Evolutionary conservation across 2,329 filamentous ascomycete species (phyloP).

Genomic region (Nemania bipapillata): DNA sequence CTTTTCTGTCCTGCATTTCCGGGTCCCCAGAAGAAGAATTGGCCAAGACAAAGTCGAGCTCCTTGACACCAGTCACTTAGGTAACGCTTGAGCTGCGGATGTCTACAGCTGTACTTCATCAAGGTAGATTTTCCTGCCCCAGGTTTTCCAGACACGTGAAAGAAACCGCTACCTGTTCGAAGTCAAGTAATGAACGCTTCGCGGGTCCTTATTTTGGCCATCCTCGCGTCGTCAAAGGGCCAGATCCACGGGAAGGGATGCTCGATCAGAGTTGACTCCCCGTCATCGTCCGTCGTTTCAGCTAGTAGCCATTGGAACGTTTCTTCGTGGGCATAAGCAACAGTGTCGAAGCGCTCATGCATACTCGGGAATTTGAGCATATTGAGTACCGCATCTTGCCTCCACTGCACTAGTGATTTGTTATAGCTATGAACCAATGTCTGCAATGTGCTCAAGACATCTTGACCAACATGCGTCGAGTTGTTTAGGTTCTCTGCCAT

Average conservation of each 20-base stretch:
- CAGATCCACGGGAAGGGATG: too few species aligned
- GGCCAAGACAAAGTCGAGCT: constrained; percentile 18
- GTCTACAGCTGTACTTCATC: constrained; percentile 39
- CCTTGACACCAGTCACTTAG: constrained; percentile 31
- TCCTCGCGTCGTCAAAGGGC: too few species aligned
- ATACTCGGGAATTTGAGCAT: constrained; percentile 32
- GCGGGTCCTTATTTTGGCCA: constrained; percentile 13
- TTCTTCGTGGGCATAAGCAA: constrained; percentile 29
- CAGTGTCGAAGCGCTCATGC: constrained; percentile 38
- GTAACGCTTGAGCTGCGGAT: constrained; percentile 8
- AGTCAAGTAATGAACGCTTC: constrained; percentile 38
- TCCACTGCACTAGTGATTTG: constrained; percentile 9
- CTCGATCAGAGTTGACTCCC: too few species aligned
- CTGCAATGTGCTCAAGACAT: background rate
- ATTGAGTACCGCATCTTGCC: constrained; percentile 27
- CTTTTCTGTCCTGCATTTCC: constrained; percentile 40
- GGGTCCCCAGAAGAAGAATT: constrained; percentile 43
- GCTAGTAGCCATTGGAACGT: constrained; percentile 36
- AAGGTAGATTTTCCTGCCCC: constrained; percentile 44
- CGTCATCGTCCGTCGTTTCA: too few species aligned
- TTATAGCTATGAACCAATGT: constrained; percentile 1
- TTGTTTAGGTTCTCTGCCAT: background rate
- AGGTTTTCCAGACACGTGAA: constrained; percentile 41
- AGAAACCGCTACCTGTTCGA: constrained; percentile 26
- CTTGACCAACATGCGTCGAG: background rate